Base-by-base conservation (phyloP, 1,139 yeast species). In the Pichia sp. region DNA sequence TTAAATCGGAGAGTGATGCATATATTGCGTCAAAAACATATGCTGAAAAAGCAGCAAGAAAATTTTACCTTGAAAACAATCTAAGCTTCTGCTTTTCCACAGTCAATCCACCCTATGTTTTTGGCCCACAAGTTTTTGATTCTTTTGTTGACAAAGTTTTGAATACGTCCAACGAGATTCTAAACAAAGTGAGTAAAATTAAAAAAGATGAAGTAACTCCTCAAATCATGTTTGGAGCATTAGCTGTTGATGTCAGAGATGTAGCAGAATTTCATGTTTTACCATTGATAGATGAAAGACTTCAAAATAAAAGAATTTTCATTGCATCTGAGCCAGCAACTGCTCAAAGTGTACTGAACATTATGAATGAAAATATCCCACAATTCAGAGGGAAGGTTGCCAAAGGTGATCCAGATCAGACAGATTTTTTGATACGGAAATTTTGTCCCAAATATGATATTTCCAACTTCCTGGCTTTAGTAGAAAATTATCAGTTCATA, bases 1-100 rank as follows among this genome's bases (percentile, higher is more conserved):
- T 61, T 11, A 36, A 29, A 3, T 41, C 61, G 43, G 59, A 64
- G 4, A 41, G 49, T 10, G 48, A 46, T 34, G 80, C 73, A 5
- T 77, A 76, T 59, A 47, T 62, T 48, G 77, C 71, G 0, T 73
- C 81, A 5, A 77, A 77, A 59, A 71, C 66, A 29, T 65, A 67
- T 48, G 78, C 81, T 27, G 82, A 76, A 57, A 58, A 59, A 48
- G 72, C 76, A 3, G 81, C 78, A 2, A 73, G 83, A 78, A 70
- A 74, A 3, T 77, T 72, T 50, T 60, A 69, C 32, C 53, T 64
- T 42, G 51, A 53, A 10, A 55, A 65, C 33, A 62, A 64, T 5
- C 71, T 73, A 10, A 61, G 59, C 33, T 77, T 75, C 53, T 60
- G 60, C 4, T 53, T 77, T 28, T 57, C 72, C 10, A 65, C 73